Percentiles rank a stretch among this genome's conserved stretches.
Conservation (phyloP, 2,329 filamentous ascomycete species). For the Fonsecaea pugnacius region DNA sequence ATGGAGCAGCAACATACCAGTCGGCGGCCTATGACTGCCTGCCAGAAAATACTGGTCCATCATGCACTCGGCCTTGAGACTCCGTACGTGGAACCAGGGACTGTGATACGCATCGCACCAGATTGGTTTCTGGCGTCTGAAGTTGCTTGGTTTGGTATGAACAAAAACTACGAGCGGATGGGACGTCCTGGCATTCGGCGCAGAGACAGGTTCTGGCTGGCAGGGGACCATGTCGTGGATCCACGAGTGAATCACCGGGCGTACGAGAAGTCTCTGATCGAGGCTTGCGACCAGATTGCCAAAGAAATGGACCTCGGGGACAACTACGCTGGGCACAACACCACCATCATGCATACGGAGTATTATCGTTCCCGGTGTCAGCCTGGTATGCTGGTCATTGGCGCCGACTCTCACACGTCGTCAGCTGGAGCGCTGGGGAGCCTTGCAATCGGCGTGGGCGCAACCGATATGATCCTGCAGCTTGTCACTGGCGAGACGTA, state of each 20-base stretch:
- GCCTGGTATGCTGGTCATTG: conserved; percentile 51
- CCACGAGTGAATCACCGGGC: conserved; percentile 47
- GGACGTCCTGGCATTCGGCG: conserved; percentile 46
- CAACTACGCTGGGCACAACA: conserved; percentile 19
- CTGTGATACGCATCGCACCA: conserved; percentile 15
- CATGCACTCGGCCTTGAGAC: conserved; percentile 17
- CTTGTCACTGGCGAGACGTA: conserved; percentile 55
- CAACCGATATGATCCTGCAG: conserved; percentile 52
- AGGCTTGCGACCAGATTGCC: conserved; percentile 45
- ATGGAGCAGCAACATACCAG: neutral
- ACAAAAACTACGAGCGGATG: conserved; percentile 24
- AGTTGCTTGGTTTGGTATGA: conserved; percentile 25
- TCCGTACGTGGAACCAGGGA: conserved; percentile 18
- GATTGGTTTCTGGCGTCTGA: conserved; percentile 25
- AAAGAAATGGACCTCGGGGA: conserved; percentile 43
- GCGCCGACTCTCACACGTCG: conserved; percentile 55
- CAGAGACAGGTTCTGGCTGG: conserved; percentile 58
- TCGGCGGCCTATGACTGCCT: conserved; percentile 17
- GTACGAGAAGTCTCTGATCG: conserved; percentile 44
- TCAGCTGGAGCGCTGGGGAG: conserved; percentile 49
- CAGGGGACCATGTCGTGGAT: conserved; percentile 56
- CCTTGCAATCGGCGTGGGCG: conserved; percentile 52
- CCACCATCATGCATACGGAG: conserved; percentile 55
- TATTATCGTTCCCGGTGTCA: conserved; percentile 52
- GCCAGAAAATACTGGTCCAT: conserved; percentile 23